Evolutionary conservation across 1,284 basidiomycete species (phyloP).

Genomic region (Microbotryum violaceum): DNA sequence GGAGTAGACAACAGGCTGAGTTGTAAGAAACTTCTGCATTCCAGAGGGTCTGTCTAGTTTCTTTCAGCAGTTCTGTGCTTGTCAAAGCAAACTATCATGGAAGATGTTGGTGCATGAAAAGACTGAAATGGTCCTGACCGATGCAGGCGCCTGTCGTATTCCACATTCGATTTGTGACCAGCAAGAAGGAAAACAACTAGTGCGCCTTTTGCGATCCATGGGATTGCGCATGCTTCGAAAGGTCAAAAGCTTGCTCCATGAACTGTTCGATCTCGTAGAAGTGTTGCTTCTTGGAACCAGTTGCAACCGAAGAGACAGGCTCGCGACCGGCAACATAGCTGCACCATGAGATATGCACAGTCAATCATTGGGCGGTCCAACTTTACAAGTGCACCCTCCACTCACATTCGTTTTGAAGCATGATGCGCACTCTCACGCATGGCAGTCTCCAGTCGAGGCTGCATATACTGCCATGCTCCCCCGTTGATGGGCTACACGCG

Average conservation of each 20-base stretch:
- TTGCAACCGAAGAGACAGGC: slow-evolving; percentile 48
- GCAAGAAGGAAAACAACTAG: background rate
- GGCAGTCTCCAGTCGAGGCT: slow-evolving; percentile 51
- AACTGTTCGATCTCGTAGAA: slow-evolving; percentile 28
- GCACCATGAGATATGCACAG: background rate
- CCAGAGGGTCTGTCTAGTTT: no score
- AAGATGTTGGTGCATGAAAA: no score
- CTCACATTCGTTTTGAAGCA: slow-evolving; percentile 69
- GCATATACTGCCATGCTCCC: slow-evolving; percentile 66
- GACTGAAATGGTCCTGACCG: no score
- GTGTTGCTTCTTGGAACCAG: slow-evolving; percentile 52
- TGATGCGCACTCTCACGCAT: slow-evolving; percentile 76
- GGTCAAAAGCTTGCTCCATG: slow-evolving; percentile 29
- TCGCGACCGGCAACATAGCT: slow-evolving; percentile 59
- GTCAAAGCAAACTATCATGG: no score
- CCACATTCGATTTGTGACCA: background rate
- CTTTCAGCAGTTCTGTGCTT: no score
- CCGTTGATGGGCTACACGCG: slow-evolving; percentile 36
- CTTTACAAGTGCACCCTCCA: background rate
- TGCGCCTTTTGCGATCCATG: slow-evolving; percentile 6
- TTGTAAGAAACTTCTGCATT: no score
- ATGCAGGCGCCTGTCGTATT: background rate
- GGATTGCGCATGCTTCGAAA: slow-evolving; percentile 16
- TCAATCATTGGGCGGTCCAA: no score
- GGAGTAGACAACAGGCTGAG: no score